Percentiles rank a stretch among this genome's conserved stretches.
Evolutionary conservation across 441 rosid species (phyloP).

Genomic region (Adansonia rubrostipa): DNA sequence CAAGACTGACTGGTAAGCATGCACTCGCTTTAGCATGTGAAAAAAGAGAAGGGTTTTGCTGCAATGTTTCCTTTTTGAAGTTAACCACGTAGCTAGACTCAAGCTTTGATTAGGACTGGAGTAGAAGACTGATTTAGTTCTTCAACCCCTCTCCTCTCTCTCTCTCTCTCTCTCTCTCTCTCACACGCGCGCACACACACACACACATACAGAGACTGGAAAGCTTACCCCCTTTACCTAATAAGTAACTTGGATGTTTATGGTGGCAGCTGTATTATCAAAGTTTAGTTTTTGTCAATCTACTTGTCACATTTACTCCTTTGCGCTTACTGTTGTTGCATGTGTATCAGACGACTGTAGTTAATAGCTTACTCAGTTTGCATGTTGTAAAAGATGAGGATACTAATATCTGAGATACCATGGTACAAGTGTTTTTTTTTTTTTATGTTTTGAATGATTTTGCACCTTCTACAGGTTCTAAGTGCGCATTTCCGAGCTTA

Average conservation of each 20-base stretch:
- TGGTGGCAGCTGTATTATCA: conserved; percentile 10
- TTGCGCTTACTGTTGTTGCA: not conserved
- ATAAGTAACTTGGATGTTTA: conserved; percentile 8
- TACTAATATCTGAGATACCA: not conserved
- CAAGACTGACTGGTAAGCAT: not conserved
- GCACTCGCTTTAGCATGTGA: not conserved
- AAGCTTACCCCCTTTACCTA: conserved; percentile 2
- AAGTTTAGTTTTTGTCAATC: conserved; percentile 1
- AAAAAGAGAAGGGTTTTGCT: not conserved
- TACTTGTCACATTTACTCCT: not conserved
- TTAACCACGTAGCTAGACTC: conserved; percentile 1
- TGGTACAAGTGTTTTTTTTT: not conserved
- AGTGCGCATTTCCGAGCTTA: conserved; percentile 99
- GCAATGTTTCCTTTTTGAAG: conserved; percentile 12
- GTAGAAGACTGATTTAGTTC: conserved; percentile 9
- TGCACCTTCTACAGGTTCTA: conserved; percentile 69
- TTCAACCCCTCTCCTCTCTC: not conserved
- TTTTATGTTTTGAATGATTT: not conserved
- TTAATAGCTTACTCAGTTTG: not conserved
- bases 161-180: not conserved
- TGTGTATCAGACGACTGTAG: conserved; percentile 7
- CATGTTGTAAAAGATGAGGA: not conserved
- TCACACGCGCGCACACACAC: not conserved
- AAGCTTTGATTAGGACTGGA: not conserved
- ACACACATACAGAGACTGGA: not conserved